Base-by-base conservation (phyloP, 345 rosid species). In the Pelargonium nanum region DNA sequence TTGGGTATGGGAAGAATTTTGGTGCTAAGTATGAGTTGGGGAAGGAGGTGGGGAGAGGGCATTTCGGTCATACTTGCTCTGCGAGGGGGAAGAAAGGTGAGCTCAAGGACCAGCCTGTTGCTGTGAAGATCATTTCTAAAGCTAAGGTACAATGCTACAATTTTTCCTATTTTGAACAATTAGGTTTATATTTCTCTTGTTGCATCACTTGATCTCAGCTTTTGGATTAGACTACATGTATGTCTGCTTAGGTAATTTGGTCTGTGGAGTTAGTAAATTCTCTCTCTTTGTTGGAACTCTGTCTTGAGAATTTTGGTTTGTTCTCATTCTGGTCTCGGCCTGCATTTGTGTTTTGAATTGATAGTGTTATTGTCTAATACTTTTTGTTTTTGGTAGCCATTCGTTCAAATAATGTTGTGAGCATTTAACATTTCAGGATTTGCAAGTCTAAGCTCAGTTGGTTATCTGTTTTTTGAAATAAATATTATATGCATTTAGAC, bases 11-110 rank as follows among this genome's bases (percentile, higher is more conserved):
- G n/a, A 72, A 72, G 24, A 63, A 76, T 64, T 59, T 76, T 13
- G 53, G 54, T 19, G 66, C 63, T 24, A 44, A 69, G 61, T 69
- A 60, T 55, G 73, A 73, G 67, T 59, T 73, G 7, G 77, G 73
- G 53, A 73, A 73, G 63, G 77, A 73, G 48, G 77, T 73, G 24
- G 77, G 77, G 60, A 57, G 77, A 65, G 73, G 77, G 15, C 77
- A 73, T 62, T 73, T 73, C 53, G 77, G 77, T 32, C 69, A 64
- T 26, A 73, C 77, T 51, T 69, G 77, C 59, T 57, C 67, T 19
- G 77, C 77, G 3, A 69, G 60, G 67, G 61, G 61, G 32, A 73
- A 68, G 66, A 73, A 73, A 24, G 77, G 73, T 23, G 70, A 68
- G 45, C 68, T 68, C 24, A 73, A 73, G 67, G 77, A 73, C n/a